Evolutionary conservation across 495 filamentous ascomycete species (phyloP).

Genomic region (Hyphodiscus hymeniophilus): DNA sequence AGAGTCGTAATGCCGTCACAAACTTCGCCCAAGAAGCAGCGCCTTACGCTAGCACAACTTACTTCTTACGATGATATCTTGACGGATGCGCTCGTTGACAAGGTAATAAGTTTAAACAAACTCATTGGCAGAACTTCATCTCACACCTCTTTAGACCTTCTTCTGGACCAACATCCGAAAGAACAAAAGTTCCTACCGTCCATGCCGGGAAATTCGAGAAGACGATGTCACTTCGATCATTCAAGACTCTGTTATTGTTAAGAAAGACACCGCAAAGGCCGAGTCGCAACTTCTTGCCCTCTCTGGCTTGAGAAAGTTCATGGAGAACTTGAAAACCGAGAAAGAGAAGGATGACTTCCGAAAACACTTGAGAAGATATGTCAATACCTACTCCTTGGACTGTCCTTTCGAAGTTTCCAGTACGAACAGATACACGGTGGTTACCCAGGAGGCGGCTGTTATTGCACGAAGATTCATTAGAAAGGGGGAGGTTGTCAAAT

Average conservation of each 20-base stretch:
- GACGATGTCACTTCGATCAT: constrained; percentile 74
- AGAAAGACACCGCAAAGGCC: constrained; percentile 59
- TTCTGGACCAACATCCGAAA: constrained; percentile 96
- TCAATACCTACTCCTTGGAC: constrained; percentile 86
- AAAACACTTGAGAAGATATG: constrained; percentile 80
- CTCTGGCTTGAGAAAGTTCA: constrained; percentile 63
- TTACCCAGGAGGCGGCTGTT: constrained; percentile 76
- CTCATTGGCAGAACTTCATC: constrained; percentile 3
- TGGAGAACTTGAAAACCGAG: constrained; percentile 53
- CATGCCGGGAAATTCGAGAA: constrained; percentile 71
- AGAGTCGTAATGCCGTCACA: constrained; percentile 14
- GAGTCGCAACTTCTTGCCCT: constrained; percentile 65
- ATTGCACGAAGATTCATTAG: constrained; percentile 73
- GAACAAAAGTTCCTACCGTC: constrained; percentile 79
- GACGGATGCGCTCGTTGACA: constrained; percentile 92
- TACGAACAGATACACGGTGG: constrained; percentile 93
- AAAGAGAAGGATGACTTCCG: constrained; percentile 84
- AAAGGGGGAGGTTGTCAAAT: constrained; percentile 80
- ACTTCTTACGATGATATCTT: constrained; percentile 92
- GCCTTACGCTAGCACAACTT: constrained; percentile 73
- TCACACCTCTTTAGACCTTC: constrained; percentile 53
- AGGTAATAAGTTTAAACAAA: constrained; percentile 49
- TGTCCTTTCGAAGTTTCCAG: constrained; percentile 90
- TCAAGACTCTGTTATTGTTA: constrained; percentile 64
- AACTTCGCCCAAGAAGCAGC: constrained; percentile 15